Evolutionary conservation across 371 early-diverging fungal species (phyloP).

Genomic region (Syncephalastrum contaminatum): DNA sequence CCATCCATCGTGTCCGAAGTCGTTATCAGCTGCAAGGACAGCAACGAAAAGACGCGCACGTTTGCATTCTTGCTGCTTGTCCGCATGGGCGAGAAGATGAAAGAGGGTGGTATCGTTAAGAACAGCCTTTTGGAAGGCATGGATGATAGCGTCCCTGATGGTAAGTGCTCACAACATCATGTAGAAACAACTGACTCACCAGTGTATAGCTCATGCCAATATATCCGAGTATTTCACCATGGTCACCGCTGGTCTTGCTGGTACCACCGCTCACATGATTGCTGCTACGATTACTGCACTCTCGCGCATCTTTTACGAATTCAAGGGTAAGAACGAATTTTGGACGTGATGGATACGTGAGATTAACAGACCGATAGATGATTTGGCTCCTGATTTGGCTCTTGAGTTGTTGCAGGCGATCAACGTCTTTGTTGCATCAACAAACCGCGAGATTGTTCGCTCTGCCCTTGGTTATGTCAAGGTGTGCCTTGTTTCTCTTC

Average conservation of each 20-base stretch:
- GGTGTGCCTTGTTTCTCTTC: slow-evolving; percentile 83
- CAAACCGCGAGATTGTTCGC: slow-evolving; percentile 90
- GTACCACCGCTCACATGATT: slow-evolving; percentile 89
- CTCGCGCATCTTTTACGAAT: slow-evolving; percentile 88
- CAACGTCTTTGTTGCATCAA: slow-evolving; percentile 73
- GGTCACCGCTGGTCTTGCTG: slow-evolving; percentile 94
- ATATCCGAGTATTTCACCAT: slow-evolving; percentile 76
- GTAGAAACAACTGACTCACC: slow-evolving; percentile 2
- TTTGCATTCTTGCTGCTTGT: slow-evolving; percentile 85
- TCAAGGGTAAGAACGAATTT: slow-evolving; percentile 50
- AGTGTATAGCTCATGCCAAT: slow-evolving; percentile 36
- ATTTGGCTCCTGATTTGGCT: slow-evolving; percentile 56
- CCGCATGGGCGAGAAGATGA: slow-evolving; percentile 87
- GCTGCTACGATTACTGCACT: slow-evolving; percentile 86
- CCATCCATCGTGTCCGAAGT: slow-evolving; percentile 88
- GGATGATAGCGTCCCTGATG: slow-evolving; percentile 53
- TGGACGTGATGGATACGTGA: slow-evolving; percentile 1
- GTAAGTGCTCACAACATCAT: slow-evolving; percentile 12
- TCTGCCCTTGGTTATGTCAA: slow-evolving; percentile 92
- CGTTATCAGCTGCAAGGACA: slow-evolving; percentile 91
- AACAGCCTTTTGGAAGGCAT: slow-evolving; percentile 54
- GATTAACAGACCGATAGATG: slow-evolving; percentile 23
- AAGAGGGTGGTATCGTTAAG: slow-evolving; percentile 66
- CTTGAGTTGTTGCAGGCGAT: slow-evolving; percentile 69
- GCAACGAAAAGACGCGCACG: slow-evolving; percentile 84